Conservation (phyloP, 2,329 filamentous ascomycete species). For the Pseudocercospora eumusae region DNA sequence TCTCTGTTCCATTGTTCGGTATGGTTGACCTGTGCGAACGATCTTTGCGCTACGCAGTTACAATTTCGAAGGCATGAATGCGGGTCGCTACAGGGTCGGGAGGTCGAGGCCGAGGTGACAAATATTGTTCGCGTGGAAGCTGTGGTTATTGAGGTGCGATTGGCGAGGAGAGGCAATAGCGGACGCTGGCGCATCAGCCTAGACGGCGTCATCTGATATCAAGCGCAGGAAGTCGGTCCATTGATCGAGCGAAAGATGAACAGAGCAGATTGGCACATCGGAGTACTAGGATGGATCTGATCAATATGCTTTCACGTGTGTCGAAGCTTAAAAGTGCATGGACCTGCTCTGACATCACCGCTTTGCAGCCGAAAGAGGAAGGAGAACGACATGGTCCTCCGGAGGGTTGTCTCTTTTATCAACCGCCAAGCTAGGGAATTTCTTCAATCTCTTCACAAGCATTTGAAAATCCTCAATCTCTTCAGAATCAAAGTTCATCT, state of each 20-base stretch:
- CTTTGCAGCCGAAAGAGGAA: not conserved
- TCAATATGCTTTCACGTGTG: slow-evolving; percentile 5
- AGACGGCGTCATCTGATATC: slow-evolving; percentile 40
- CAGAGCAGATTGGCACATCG: not conserved
- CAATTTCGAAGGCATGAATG: slow-evolving; percentile 30
- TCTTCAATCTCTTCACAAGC: not conserved
- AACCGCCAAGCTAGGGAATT: not conserved
- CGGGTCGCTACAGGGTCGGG: slow-evolving; percentile 26
- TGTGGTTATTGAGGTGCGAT: slow-evolving; percentile 14
- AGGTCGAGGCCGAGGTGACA: slow-evolving; percentile 7
- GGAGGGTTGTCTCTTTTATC: not conserved
- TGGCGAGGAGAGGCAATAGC: slow-evolving; percentile 42
- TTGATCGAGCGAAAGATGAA: slow-evolving; percentile 13
- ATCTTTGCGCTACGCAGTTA: slow-evolving; percentile 25
- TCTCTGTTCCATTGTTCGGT: slow-evolving; percentile 37
- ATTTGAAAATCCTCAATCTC: not conserved
- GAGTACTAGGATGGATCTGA: not conserved
- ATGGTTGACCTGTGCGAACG: slow-evolving; percentile 38
- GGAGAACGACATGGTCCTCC: not conserved
- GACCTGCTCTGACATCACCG: not conserved
- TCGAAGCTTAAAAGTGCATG: slow-evolving; percentile 4
- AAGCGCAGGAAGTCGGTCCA: slow-evolving; percentile 15
- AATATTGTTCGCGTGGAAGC: slow-evolving; percentile 8
- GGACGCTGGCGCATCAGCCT: slow-evolving; percentile 52
- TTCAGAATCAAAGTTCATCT: not conserved